Percentiles rank a stretch among this genome's conserved stretches.
Conservation (phyloP, 257 asterid species). For the Lycium ferocissimum region DNA sequence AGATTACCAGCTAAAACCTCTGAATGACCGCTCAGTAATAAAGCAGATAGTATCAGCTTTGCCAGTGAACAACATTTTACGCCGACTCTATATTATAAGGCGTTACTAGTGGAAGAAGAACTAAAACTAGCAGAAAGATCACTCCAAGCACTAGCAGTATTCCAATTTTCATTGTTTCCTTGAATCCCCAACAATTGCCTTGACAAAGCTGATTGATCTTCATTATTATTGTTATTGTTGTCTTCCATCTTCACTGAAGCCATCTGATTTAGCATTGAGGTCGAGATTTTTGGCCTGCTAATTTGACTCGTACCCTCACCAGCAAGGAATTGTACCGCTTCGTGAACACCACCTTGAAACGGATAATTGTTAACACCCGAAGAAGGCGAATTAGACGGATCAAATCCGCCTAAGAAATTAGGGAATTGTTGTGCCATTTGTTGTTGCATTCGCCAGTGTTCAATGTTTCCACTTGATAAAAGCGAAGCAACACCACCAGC, state of each 20-base stretch:
- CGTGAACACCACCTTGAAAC: conserved; percentile 46
- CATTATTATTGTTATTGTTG: conserved; percentile 32
- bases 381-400: conserved; percentile 41
- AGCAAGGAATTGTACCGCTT: conserved; percentile 44
- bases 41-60: not conserved
- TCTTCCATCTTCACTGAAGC: conserved; percentile 77
- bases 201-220: conserved; percentile 49
- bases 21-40: not conserved
- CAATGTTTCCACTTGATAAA: conserved; percentile 51
- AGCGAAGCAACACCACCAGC: conserved; percentile 50
- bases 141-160: conserved; percentile 57
- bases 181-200: conserved; percentile 61
- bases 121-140: conserved; percentile 76
- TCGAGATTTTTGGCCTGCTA: conserved; percentile 52
- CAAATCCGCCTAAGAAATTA: conserved; percentile 52
- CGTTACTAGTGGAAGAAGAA: conserved; percentile 75
- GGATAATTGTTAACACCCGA: conserved; percentile 44
- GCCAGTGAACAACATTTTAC: no score
- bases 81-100: conserved; percentile 37
- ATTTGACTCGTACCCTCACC: conserved; percentile 33
- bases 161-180: conserved; percentile 61
- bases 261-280: conserved; percentile 54
- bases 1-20: not conserved
- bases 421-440: conserved; percentile 68
- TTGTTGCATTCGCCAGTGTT: conserved; percentile 65